Conservation (phyloP, 257 asterid species). For the Solanum lycopersicoides region DNA sequence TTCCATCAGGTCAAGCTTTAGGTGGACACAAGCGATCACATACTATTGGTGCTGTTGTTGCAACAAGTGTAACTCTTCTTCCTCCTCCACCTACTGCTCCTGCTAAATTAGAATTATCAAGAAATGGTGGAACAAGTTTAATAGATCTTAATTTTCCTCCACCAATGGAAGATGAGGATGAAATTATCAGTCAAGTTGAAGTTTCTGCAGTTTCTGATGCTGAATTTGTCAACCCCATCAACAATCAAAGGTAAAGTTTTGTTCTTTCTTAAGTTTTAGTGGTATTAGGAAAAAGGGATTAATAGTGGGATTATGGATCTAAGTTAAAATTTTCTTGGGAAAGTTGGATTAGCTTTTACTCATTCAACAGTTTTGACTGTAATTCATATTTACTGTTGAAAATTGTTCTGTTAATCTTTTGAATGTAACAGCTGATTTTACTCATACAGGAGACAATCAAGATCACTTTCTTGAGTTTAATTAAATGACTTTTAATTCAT, state of each 20-base stretch:
- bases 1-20: conserved; percentile 83
- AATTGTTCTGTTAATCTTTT: background rate
- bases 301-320: background rate
- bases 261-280: background rate
- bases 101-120: conserved; percentile 12
- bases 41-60: conserved; percentile 17
- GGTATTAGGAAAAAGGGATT: background rate
- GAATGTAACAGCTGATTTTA: background rate
- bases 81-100: background rate
- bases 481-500: background rate
- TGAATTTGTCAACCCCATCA: conserved; percentile 14
- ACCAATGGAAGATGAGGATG: conserved; percentile 51
- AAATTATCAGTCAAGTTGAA: conserved; percentile 41
- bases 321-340: background rate
- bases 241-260: background rate
- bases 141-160: conserved; percentile 91
- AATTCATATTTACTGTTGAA: background rate
- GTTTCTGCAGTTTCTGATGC: conserved; percentile 52
- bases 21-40: conserved; percentile 95
- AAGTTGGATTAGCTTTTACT: background rate
- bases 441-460: background rate
- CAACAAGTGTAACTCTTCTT: background rate
- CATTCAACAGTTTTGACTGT: background rate
- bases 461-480: background rate
- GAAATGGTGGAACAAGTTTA: conserved; percentile 18